Evolutionary conservation across 495 filamentous ascomycete species (phyloP), one percentile per base, ranked within the genome.

Genomic region (Xanthoparmelia taractica): DNA sequence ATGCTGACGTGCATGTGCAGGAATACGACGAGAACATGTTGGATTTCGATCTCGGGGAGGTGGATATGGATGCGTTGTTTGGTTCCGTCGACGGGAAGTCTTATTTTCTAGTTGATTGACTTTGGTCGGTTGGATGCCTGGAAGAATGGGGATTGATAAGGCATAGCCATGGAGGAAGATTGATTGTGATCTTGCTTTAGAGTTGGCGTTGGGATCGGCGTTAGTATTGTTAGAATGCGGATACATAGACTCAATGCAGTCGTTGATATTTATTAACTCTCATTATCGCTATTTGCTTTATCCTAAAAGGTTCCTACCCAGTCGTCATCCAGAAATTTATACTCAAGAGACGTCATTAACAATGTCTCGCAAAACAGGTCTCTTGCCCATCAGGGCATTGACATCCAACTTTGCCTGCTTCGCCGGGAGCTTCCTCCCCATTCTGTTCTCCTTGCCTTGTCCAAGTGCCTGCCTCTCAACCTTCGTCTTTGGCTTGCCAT

Each of bases 341-440:
- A 65, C 70, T 65, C 65, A 80, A 60, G 58, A 63, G 37, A 63
- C 70, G 58, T 80, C 80, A 71, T 84, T 82, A 43, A 83, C 74
- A 48, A 85, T 68, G 72, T 85, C 80, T 55, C 76, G 78, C 36
- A 84, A 66, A 52, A 85, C 73, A 38, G 79, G 78, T 57, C 79
- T 75, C 55, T 76, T 78, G 13, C 70, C 69, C 56, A 76, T 59
- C 38, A 77, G 54, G 27, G 61, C 67, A 15, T 58, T 63, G 41
- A 63, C 29, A 47, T 63, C 55, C 25, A 67, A 47, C 47, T 65
- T 69, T 17, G 52, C 50, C 34, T 57, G 64, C 66, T 64, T 65
- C 43, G 52, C 65, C 23, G 70, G 63, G 25, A 61, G n/a, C 57
- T 61, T 65, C 60, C 47, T 63, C 2, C 57, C 36, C 38, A 38